phyloP scores from a whole-genome alignment of 257 asterid species.

The Penstemon davidsonii region DNA sequence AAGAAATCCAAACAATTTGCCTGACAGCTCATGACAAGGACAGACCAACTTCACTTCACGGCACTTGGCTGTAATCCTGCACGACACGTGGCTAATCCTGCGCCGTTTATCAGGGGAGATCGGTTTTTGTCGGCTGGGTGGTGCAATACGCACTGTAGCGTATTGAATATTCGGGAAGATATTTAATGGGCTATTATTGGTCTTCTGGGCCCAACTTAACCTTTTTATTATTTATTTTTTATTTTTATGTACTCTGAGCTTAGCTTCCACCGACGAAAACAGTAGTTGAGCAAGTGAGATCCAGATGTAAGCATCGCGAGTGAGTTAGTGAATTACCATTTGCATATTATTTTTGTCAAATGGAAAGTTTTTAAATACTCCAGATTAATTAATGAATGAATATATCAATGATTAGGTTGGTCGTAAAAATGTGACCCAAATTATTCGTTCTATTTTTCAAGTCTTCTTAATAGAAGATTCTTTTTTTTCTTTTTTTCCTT shows the following conservation, averaged over 20 bases:
- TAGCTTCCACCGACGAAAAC: slow-evolving; percentile 34
- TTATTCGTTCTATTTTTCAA: no score
- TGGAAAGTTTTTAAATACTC: no score
- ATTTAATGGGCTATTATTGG: slow-evolving; percentile 25
- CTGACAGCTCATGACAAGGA: slow-evolving; percentile 45
- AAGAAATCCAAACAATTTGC: not conserved
- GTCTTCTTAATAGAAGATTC: no score
- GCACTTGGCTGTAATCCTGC: slow-evolving; percentile 27
- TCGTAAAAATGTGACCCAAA: no score
- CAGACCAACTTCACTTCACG: slow-evolving; percentile 35
- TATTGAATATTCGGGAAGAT: slow-evolving; percentile 3
- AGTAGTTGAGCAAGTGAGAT: slow-evolving; percentile 14
- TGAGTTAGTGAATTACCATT: no score
- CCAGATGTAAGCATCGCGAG: not conserved
- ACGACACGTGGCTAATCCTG: slow-evolving; percentile 28
- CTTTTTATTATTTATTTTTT: not conserved
- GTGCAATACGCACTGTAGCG: slow-evolving; percentile 19
- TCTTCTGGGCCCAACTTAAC: slow-evolving; percentile 24
- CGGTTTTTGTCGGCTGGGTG: slow-evolving; percentile 40
- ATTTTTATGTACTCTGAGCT: not conserved
- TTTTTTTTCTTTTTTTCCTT: no score
- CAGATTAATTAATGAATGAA: no score
- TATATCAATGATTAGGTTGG: no score
- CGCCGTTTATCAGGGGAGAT: slow-evolving; percentile 31
- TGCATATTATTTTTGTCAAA: no score